phyloP scores from a whole-genome alignment of 345 rosid species.

The Eucalyptus coolabah region DNA sequence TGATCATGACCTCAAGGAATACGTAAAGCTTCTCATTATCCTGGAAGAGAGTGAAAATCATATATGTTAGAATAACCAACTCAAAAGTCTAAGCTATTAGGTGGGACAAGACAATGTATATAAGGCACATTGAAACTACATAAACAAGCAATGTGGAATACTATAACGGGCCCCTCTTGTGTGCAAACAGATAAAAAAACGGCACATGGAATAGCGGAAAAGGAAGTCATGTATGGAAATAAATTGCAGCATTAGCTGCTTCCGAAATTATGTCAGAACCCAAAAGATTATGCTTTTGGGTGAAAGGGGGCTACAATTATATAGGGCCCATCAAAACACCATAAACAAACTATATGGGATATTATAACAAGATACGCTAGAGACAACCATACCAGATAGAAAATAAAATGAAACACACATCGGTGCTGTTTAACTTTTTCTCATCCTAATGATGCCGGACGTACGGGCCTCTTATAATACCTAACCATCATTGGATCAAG shows the following conservation, averaged over 20 bases:
- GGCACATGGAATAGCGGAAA: neutral
- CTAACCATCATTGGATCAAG: no score
- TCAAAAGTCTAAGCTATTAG: neutral
- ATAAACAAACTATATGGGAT: neutral
- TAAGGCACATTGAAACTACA: neutral
- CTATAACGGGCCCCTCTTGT: neutral
- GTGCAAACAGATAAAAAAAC: neutral
- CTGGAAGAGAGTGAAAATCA: slow-evolving; percentile 13
- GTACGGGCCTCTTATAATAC: no score
- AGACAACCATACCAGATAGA: neutral
- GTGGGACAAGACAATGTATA: neutral
- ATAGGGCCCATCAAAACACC: neutral
- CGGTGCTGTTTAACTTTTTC: neutral
- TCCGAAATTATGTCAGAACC: neutral
- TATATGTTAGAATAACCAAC: neutral
- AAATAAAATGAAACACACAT: neutral
- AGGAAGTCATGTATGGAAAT: neutral
- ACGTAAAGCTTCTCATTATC: slow-evolving; percentile 64
- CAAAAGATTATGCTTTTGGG: neutral
- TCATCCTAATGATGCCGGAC: neutral
- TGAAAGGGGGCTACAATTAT: neutral
- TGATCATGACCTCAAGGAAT: slow-evolving; percentile 67
- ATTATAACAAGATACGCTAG: neutral
- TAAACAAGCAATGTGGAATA: neutral
- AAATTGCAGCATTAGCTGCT: neutral